A percentile compares a stretch with the other conserved stretches of the same genome.
Conservation (phyloP, 2,329 filamentous ascomycete genomes). For the Aspergillus pseudoglaucus region DNA sequence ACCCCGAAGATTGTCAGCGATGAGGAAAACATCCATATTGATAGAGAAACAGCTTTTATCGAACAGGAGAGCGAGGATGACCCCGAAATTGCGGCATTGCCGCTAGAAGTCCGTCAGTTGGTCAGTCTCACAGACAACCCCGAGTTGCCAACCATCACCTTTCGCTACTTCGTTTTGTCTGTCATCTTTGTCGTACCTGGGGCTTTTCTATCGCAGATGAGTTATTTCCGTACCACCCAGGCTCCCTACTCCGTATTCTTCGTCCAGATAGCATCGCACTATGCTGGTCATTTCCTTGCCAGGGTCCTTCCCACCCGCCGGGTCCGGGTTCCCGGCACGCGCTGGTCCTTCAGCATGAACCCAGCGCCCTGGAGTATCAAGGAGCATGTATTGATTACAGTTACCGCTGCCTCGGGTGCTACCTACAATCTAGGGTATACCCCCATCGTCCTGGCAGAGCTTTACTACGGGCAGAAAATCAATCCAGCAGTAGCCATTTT, state of each 20-base stretch:
- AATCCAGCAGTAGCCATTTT: conserved; percentile 51
- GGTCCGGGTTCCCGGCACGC: conserved; percentile 43
- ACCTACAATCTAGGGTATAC: conserved; percentile 48
- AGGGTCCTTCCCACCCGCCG: conserved; percentile 44
- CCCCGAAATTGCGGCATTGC: conserved; percentile 48
- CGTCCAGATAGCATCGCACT: conserved; percentile 54
- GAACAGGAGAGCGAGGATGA: conserved; percentile 38
- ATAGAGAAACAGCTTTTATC: conserved; percentile 13
- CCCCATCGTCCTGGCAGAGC: conserved; percentile 50
- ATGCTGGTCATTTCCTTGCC: conserved; percentile 48
- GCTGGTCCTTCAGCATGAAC: conserved; percentile 48
- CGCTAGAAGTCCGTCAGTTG: conserved; percentile 50
- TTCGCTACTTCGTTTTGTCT: conserved; percentile 53
- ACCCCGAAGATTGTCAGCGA: conserved; percentile 5
- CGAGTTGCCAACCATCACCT: conserved; percentile 51
- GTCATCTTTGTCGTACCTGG: conserved; percentile 52
- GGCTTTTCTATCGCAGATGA: conserved; percentile 53
- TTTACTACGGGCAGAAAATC: conserved; percentile 51
- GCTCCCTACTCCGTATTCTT: conserved; percentile 57
- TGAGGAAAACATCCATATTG: conserved; percentile 14
- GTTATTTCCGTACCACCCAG: conserved; percentile 51
- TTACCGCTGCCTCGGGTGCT: conserved; percentile 49
- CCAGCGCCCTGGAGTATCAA: conserved; percentile 53
- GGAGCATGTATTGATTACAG: conserved; percentile 52
- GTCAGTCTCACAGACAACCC: conserved; percentile 55